Percentiles rank a stretch among this genome's conserved stretches.
These are phyloP conservation scores for Metrosideros polymorpha DNA, from an alignment of 441 rosid species.

Conservation along the genomic window DNA sequence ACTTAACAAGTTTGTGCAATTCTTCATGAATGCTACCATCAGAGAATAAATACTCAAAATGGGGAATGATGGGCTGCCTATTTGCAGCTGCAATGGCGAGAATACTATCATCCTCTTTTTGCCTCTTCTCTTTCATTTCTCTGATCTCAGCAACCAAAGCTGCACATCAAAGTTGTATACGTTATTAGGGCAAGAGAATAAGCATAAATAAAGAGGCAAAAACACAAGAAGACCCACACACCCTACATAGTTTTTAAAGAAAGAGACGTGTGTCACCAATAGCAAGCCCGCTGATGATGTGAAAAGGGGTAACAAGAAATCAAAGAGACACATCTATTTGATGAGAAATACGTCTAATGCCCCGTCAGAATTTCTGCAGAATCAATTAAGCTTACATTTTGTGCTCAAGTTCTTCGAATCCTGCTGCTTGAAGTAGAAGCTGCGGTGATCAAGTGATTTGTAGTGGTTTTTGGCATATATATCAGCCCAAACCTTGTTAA, in stretches of 20 bases:
- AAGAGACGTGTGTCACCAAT: background rate
- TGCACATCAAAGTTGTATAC: conserved; percentile 22
- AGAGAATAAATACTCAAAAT: conserved; percentile 75
- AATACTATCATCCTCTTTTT: conserved; percentile 71
- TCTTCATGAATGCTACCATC: conserved; percentile 93
- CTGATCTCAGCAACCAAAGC: conserved; percentile 83
- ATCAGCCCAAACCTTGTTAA: conserved; percentile 98
- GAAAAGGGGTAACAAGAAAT: background rate
- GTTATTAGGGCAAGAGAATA: background rate
- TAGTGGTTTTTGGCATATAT: conserved; percentile 92
- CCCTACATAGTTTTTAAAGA: background rate
- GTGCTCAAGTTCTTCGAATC: conserved; percentile 88
- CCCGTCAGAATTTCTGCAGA: background rate
- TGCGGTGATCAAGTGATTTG: conserved; percentile 96
- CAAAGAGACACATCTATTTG: background rate
- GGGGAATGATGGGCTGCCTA: conserved; percentile 53
- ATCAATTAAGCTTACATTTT: conserved; percentile 48
- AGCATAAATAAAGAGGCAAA: background rate
- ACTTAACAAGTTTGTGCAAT: conserved; percentile 88
- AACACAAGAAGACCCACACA: background rate
- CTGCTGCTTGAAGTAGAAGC: conserved; percentile 98
- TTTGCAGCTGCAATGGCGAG: conserved; percentile 91
- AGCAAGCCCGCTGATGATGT: background rate
- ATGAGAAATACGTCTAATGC: background rate
- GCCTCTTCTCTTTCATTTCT: conserved; percentile 80